Evolutionary conservation across 2,329 filamentous ascomycete genomes (phyloP), one percentile per base, ranked within the genome.

Genomic region (Aspergillus hiratsukae): DNA sequence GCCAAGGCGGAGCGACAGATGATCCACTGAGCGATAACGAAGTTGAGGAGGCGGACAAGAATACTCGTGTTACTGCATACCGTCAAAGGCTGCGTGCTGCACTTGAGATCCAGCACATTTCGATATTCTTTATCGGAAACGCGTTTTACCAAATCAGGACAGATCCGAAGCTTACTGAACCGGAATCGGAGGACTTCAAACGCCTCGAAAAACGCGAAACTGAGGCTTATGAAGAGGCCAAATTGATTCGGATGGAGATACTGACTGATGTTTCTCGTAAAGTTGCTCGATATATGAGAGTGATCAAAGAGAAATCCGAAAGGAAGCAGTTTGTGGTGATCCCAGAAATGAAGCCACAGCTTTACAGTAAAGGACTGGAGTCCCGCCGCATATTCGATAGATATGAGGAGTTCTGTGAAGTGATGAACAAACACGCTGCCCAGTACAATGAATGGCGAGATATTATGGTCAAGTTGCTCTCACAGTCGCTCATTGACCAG

Each of bases 111-210:
- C 83, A 93, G 58, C 93, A 97, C 69, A 86, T 87, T 61, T 90
- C 88, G 29, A 80, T 85, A 0, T 97, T 97, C 75, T 96, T 95
- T 68, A 87, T 87, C 27, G 91, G 87, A 14, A 96, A 91, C 63
- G 88, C 87, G 0, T 87, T 87, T 63, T 97, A 86, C 67, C 90
- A 96, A 67, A 88, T 95, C 59, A 94, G 92, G 67, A 83, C 84
- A 0, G 84, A 92, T 55, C 72, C 82, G 48, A 78, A 83, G 1
- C 75, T 87, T 64, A 91, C 87, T 0, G 69, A 77, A 23, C 84
- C 87, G 1, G 84, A 85, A 4, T 90, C 89, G 0, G 84, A 86
- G 1, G 82, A 87, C 17, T 91, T 87, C 65, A 75, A 80, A 52
- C 73, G 75, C 0, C 75, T 93, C 2, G 89, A 95, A 64, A 83